A percentile compares a stretch with the other conserved stretches of the same genome.
Evolutionary conservation across 2,329 filamentous ascomycete species (phyloP).

Genomic region (Ophiostoma sp.): DNA sequence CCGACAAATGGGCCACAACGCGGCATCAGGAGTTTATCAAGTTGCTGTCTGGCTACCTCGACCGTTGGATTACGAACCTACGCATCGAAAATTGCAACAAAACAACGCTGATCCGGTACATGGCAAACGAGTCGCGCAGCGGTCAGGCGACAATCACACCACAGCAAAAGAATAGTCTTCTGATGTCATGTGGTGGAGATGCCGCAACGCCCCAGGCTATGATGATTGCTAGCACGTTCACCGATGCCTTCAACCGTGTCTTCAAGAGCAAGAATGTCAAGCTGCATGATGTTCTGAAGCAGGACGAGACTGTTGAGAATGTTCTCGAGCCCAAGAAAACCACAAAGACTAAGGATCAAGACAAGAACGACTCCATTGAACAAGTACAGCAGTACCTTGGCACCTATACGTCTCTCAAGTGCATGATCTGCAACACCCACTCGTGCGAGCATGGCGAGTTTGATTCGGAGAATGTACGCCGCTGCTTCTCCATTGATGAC

Average conservation of each 20-base stretch:
- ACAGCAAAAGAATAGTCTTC: constrained; percentile 49
- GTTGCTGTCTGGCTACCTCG: constrained; percentile 48
- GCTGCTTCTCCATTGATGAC: constrained; percentile 47
- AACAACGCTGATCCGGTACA: constrained; percentile 48
- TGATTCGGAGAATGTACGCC: constrained; percentile 48
- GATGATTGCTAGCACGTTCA: constrained; percentile 46
- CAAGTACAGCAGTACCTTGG: constrained; percentile 45
- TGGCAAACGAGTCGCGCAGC: constrained; percentile 42
- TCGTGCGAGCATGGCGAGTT: constrained; percentile 59
- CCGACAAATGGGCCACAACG: constrained; percentile 46
- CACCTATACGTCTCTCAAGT: constrained; percentile 52
- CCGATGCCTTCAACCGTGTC: constrained; percentile 52
- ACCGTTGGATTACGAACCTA: constrained; percentile 48
- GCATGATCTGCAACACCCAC: constrained; percentile 55
- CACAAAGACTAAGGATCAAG: constrained; percentile 36
- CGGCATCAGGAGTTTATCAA: constrained; percentile 49
- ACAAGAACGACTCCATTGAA: constrained; percentile 35
- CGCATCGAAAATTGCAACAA: constrained; percentile 48
- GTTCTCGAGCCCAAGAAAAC: constrained; percentile 51
- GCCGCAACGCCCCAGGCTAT: constrained; percentile 38
- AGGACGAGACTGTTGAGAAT: constrained; percentile 50
- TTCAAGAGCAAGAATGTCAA: constrained; percentile 45
- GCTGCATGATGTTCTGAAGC: constrained; percentile 47
- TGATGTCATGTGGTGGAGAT: constrained; percentile 42
- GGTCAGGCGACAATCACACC: constrained; percentile 44